These are phyloP conservation scores for Aquilaria malaccensis DNA, from an alignment of 345 rosid genomes.

Conservation along the genomic window DNA sequence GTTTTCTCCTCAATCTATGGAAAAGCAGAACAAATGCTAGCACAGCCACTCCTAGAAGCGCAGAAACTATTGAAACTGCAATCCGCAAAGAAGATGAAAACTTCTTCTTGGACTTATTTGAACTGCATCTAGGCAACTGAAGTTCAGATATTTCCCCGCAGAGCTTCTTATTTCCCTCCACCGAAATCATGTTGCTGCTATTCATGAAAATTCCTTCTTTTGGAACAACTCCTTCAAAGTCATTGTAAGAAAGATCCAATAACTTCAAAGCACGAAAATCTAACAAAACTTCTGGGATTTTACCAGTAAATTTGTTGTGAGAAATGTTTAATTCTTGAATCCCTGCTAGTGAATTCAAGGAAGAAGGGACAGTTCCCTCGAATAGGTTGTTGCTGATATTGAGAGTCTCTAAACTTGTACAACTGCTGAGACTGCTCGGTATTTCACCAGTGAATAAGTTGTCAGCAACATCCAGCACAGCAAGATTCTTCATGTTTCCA, in stretches of 20 bases:
- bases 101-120: neutral
- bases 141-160: conserved; percentile 23
- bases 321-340: conserved; percentile 25
- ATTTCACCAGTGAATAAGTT: conserved; percentile 3
- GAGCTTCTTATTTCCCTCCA: conserved; percentile 24
- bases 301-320: conserved; percentile 20
- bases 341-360: conserved; percentile 21
- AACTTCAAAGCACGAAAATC: neutral
- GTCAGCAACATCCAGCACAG: neutral
- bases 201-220: conserved; percentile 22
- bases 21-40: neutral
- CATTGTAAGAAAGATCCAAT: conserved; percentile 28
- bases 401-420: conserved; percentile 12
- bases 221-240: conserved; percentile 30
- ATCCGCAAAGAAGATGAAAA: neutral
- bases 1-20: neutral
- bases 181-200: conserved; percentile 13
- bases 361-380: conserved; percentile 19
- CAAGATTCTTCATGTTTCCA: neutral
- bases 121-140: conserved; percentile 3
- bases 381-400: conserved; percentile 13
- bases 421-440: conserved; percentile 22
- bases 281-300: conserved; percentile 15
- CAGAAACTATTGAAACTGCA: neutral
- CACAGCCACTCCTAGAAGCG: neutral